These are phyloP conservation scores for Candida bentonensis DNA, from an alignment of 805 yeast genomes.

Conservation along the genomic window DNA sequence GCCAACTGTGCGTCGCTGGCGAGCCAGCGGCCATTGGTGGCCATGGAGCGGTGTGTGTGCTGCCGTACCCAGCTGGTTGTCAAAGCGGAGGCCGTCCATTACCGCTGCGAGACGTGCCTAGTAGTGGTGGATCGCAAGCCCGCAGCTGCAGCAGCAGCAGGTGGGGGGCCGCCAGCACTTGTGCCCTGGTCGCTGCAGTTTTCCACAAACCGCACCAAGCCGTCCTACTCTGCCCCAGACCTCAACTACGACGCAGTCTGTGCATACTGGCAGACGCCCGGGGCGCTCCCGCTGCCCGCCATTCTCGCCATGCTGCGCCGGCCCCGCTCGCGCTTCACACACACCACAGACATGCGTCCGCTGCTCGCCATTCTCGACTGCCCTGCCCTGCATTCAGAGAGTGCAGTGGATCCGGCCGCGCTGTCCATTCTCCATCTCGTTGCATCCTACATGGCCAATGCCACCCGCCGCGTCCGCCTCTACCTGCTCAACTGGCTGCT, in stretches of 20 bases:
- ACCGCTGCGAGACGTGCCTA: background rate
- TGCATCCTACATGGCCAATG: background rate
- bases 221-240: background rate
- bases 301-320: background rate
- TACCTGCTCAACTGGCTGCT: background rate
- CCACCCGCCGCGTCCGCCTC: background rate
- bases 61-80: background rate
- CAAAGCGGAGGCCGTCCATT: background rate
- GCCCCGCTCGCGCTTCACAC: conserved; percentile 1
- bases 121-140: background rate
- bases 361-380: conserved; percentile 12
- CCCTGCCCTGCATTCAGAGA: conserved; percentile 10
- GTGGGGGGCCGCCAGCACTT: no score
- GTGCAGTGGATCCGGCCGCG: background rate
- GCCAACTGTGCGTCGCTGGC: background rate
- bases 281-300: background rate
- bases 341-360: background rate
- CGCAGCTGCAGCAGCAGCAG: background rate
- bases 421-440: background rate
- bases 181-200: background rate
- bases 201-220: background rate
- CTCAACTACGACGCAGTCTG: background rate
- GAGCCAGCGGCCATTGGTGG: background rate
- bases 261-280: background rate
- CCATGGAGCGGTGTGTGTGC: background rate